These are phyloP conservation scores for Thielaviopsis punctulata DNA, from an alignment of 2,329 filamentous ascomycete genomes.

Conservation along the genomic window DNA sequence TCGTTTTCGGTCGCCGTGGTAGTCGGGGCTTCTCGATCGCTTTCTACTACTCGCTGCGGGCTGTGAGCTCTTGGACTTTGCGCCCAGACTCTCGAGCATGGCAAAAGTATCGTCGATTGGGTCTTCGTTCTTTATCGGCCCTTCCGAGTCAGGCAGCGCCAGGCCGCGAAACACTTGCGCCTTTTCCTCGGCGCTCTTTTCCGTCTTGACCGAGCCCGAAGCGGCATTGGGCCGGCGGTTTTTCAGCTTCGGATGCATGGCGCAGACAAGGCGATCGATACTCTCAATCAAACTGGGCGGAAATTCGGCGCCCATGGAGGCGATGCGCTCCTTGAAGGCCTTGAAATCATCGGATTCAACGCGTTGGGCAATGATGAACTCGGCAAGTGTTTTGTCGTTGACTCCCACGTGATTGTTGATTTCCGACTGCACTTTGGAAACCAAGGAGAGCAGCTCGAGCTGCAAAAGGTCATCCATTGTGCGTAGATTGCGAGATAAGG, in stretches of 20 bases:
- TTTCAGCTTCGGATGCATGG: conserved; percentile 85
- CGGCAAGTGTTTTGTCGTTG: conserved; percentile 84
- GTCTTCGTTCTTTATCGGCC: conserved; percentile 29
- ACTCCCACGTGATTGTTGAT: conserved; percentile 86
- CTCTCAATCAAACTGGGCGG: conserved; percentile 77
- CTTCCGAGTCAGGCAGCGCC: conserved; percentile 56
- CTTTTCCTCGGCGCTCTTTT: conserved; percentile 41
- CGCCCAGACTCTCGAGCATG: conserved; percentile 57
- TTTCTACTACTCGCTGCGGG: conserved; percentile 22
- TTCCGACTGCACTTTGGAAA: conserved; percentile 87
- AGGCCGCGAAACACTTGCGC: conserved; percentile 81
- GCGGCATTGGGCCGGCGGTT: conserved; percentile 16
- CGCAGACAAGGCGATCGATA: conserved; percentile 71
- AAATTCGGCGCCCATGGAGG: conserved; percentile 63
- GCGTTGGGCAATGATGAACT: conserved; percentile 89
- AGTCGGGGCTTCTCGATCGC: conserved; percentile 33
- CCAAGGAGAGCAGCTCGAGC: conserved; percentile 82
- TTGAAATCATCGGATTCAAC: conserved; percentile 50
- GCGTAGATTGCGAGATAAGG: neutral
- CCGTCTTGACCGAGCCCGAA: conserved; percentile 1
- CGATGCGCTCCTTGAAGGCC: conserved; percentile 62
- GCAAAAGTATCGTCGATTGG: conserved; percentile 87
- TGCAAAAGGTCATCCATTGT: conserved; percentile 80
- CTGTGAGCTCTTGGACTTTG: conserved; percentile 33
- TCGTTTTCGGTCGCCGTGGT: conserved; percentile 18